These are phyloP conservation scores for Penicillium maclennaniae DNA, from an alignment of 495 filamentous ascomycete species.

Conservation along the genomic window DNA sequence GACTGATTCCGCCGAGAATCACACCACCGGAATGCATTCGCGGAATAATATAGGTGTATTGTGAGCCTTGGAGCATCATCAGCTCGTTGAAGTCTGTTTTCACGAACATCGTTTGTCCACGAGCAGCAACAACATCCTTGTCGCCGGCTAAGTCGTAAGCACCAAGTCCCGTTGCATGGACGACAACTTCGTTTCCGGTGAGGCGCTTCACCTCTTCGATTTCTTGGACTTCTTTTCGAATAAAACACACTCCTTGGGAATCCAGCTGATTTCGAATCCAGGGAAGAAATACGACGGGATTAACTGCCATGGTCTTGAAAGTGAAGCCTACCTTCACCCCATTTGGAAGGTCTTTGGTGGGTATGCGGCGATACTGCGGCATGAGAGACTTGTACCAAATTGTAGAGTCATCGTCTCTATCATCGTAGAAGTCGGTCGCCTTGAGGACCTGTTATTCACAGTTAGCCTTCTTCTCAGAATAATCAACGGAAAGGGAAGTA, in stretches of 20 bases:
- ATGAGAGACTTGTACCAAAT: slow-evolving; percentile 20
- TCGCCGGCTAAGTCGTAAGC: slow-evolving; percentile 11
- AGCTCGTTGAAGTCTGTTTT: slow-evolving; percentile 12
- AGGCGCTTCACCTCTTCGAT: slow-evolving; percentile 12
- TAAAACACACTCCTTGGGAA: slow-evolving; percentile 5
- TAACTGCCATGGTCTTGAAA: slow-evolving; percentile 16
- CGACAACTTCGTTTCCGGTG: slow-evolving; percentile 3
- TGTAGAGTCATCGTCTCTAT: slow-evolving; percentile 13
- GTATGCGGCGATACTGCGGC: slow-evolving; percentile 10
- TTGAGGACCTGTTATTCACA: slow-evolving; percentile 3
- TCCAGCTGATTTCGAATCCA: slow-evolving; percentile 16
- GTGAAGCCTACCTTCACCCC: slow-evolving; percentile 10
- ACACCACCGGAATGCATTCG: slow-evolving; percentile 14
- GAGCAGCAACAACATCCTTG: slow-evolving; percentile 8
- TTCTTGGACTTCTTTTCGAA: slow-evolving; percentile 2
- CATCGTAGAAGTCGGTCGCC: slow-evolving; percentile 17
- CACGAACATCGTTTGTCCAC: slow-evolving; percentile 21
- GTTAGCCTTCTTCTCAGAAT: not conserved
- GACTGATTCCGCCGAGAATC: slow-evolving; percentile 15
- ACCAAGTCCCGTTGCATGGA: slow-evolving; percentile 14
- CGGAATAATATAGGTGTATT: slow-evolving; percentile 19
- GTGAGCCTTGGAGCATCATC: slow-evolving; percentile 14
- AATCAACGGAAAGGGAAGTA: not conserved
- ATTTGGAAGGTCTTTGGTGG: not conserved
- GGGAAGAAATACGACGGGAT: slow-evolving; percentile 9